These are phyloP conservation scores for Aspergillus calidoustus DNA, from an alignment of 2,329 filamentous ascomycete species.

Conservation along the genomic window DNA sequence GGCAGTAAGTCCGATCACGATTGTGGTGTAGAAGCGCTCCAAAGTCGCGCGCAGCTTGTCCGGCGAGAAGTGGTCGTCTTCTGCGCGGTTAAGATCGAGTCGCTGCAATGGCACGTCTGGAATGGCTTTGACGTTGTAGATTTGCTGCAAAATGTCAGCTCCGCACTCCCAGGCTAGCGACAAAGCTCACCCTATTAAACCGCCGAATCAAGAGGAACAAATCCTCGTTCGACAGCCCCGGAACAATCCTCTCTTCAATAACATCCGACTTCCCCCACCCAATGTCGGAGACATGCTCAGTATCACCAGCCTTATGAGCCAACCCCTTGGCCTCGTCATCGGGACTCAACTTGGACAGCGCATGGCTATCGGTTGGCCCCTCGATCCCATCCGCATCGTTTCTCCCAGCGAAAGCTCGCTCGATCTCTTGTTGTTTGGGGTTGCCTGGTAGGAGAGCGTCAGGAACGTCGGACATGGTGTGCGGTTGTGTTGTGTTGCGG, in stretches of 20 bases:
- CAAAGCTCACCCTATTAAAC: conserved; percentile 61
- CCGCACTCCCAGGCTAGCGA: neutral
- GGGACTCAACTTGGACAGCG: conserved; percentile 21
- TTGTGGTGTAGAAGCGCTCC: conserved; percentile 80
- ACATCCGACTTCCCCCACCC: conserved; percentile 21
- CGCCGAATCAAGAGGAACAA: conserved; percentile 72
- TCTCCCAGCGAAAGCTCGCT: neutral
- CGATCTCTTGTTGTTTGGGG: neutral
- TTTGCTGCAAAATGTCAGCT: conserved; percentile 54
- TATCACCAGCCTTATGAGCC: conserved; percentile 21
- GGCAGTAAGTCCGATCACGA: conserved; percentile 69
- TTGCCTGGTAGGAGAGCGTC: neutral
- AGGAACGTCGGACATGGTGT: neutral
- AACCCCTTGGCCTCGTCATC: conserved; percentile 22
- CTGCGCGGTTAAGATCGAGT: conserved; percentile 78
- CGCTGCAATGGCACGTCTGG: conserved; percentile 57
- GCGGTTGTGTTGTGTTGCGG: neutral
- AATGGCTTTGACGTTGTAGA: conserved; percentile 71
- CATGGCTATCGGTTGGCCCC: conserved; percentile 26
- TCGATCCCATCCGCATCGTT: neutral
- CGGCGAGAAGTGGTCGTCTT: conserved; percentile 81
- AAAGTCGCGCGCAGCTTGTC: conserved; percentile 79
- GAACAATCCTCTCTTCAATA: conserved; percentile 19
- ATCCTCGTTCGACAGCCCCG: conserved; percentile 63
- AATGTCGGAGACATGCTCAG: conserved; percentile 19